Base-by-base conservation (phyloP, 208 protist species). In the Crithidia expoeki region DNA sequence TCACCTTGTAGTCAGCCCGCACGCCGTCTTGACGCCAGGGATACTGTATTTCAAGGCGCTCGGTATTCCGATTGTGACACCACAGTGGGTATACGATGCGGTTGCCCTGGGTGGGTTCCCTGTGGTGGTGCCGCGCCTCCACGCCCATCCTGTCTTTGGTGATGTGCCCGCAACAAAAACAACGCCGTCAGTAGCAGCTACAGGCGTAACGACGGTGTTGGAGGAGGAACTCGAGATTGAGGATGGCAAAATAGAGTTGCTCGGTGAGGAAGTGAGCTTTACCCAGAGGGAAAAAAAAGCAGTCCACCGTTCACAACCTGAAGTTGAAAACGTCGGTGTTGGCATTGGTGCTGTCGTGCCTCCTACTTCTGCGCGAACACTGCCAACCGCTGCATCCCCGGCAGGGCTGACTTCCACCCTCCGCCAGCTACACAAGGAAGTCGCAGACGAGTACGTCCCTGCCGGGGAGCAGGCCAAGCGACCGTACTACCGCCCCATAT, bases 11-110 rank as follows among this genome's bases (percentile, higher is more conserved):
- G 76, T 73, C 21, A 50, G 58, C 50, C 50, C 28, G 12, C 34
- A 53, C 38, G 76, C 65, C 33, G 75, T 80, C 9, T 65, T 94
- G 19, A 88, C 86, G 12, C 77, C 81, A 10, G 62, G 72, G 3
- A 36, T 92, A 17, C 58, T 94, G 14, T 72, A 84, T 46, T 80
- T 74, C 38, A 86, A 83, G 40, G 85, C 85, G 36, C 72, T 86
- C 0, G 88, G 88, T 11, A 84, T 91, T 57, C 75, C 72, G 5
- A 81, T 92, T 33, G 60, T 94, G 12, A 83, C 76, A 21, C 79
- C 83, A 32, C 85, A 89, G 74, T 94, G 88, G 88, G 51, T 94
- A 4, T 67, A 86, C 55, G 88, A 94, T 62, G 83, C 88, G 19
- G 79, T 94, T 52, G 38, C 60, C 5, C 44, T 88, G 11, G 85